phyloP scores from a whole-genome alignment of 106 monocot species.

The Dendrobium nobile region DNA sequence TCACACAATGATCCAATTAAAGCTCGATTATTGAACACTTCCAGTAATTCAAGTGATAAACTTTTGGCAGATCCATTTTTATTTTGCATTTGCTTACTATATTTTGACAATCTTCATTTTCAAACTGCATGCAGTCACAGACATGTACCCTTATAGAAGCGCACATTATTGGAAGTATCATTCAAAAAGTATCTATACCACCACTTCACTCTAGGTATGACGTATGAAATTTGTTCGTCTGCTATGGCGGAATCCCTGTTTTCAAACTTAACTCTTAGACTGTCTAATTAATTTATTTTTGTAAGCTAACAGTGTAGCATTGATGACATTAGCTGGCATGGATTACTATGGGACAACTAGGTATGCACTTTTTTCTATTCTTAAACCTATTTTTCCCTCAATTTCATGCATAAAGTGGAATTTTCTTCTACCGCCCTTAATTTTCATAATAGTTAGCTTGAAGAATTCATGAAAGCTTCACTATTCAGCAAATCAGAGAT shows the following conservation, averaged over 20 bases:
- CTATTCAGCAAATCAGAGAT: background rate
- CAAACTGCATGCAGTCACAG: slow-evolving; percentile 40
- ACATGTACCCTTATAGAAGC: slow-evolving; percentile 71
- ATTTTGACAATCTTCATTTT: slow-evolving; percentile 1
- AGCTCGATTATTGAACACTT: background rate
- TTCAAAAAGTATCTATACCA: slow-evolving; percentile 72
- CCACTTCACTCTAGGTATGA: slow-evolving; percentile 60
- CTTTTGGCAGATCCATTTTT: background rate
- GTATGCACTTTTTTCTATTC: slow-evolving; percentile 19
- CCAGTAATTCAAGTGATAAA: background rate
- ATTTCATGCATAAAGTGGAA: background rate
- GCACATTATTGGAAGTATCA: slow-evolving; percentile 68
- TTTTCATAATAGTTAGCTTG: background rate
- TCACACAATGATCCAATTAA: background rate
- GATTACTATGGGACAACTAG: slow-evolving; percentile 81
- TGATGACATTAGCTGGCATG: slow-evolving; percentile 64
- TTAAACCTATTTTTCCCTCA: background rate
- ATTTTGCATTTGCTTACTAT: background rate
- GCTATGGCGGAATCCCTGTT: background rate
- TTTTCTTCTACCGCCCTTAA: background rate
- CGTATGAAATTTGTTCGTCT: background rate
- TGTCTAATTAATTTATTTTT: slow-evolving; percentile 1
- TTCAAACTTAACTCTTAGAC: background rate
- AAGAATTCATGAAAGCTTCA: background rate
- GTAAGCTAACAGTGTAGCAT: slow-evolving; percentile 45